phyloP scores from a whole-genome alignment of 140 eudicot species.

The Stevia rebaudiana region DNA sequence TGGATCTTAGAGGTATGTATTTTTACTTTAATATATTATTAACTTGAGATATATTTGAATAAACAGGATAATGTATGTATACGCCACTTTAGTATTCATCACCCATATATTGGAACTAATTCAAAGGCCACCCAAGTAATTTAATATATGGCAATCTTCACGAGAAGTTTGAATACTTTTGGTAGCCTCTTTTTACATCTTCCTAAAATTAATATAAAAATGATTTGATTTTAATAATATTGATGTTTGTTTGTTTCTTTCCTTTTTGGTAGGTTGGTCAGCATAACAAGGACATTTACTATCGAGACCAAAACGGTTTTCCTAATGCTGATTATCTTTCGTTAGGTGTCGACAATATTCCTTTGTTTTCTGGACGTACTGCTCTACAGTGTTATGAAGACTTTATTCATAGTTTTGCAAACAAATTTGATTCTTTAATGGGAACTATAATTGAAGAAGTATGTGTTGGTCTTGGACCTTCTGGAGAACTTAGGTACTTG shows the following conservation, averaged over 20 bases:
- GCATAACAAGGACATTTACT: slow-evolving; percentile 52
- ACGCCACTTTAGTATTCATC: not conserved
- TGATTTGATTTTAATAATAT: not conserved
- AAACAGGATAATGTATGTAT: not conserved
- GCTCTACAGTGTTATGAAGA: slow-evolving; percentile 72
- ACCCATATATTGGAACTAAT: not conserved
- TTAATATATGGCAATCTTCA: not conserved
- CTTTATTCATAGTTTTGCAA: slow-evolving; percentile 45
- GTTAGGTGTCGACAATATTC: slow-evolving; percentile 56
- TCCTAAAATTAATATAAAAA: not conserved
- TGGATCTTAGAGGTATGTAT: slow-evolving; percentile 58
- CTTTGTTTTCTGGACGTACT: slow-evolving; percentile 60
- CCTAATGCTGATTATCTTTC: slow-evolving; percentile 54
- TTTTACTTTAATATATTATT: not conserved
- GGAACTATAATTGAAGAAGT: slow-evolving; percentile 59
- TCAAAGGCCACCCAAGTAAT: not conserved
- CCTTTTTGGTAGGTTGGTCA: slow-evolving; percentile 41
- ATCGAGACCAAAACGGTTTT: slow-evolving; percentile 49
- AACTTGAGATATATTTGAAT: not conserved
- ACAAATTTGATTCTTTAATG: slow-evolving; percentile 51
- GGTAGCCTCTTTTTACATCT: not conserved
- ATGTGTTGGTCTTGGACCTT: slow-evolving; percentile 60
- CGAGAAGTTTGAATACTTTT: not conserved
- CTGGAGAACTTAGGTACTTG: slow-evolving; percentile 54
- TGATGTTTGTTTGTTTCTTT: slow-evolving; percentile 15